Evolutionary conservation across 257 asterid genomes (phyloP).

Genomic region (Petunia axillaris): DNA sequence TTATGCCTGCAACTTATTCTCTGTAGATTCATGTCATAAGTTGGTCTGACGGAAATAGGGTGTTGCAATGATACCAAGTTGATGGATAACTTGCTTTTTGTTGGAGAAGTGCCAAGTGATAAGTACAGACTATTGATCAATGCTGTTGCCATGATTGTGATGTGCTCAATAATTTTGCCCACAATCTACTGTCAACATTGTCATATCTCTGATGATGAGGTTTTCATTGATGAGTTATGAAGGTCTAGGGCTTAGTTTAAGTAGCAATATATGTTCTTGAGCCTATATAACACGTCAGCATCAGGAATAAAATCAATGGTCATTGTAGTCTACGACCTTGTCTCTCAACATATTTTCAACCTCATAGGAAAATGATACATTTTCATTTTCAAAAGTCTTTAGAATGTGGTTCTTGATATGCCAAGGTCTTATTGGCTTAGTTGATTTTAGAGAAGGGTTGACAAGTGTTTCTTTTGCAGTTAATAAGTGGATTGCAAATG

Average conservation of each 20-base stretch:
- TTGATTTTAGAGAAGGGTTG: not conserved
- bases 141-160: not conserved
- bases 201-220: not conserved
- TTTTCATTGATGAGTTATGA: constrained; percentile 7
- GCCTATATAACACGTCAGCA: not conserved
- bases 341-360: not conserved
- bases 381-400: no score
- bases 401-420: not conserved
- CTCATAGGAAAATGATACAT: no score
- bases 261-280: not conserved
- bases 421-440: not conserved
- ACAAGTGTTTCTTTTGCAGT: constrained; percentile 43
- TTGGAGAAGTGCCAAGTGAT: not conserved
- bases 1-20: no score
- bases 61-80: not conserved
- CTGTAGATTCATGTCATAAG: not conserved
- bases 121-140: not conserved
- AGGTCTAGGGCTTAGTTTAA: constrained; percentile 14
- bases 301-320: constrained; percentile 18
- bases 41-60: constrained; percentile 3
- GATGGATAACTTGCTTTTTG: not conserved
- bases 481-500: constrained; percentile 96
- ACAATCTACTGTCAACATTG: not conserved
- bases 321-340: not conserved
- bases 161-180: not conserved